These are phyloP conservation scores for Fraxinus sp. DNA, from an alignment of 305 asterid species.

Conservation along the genomic window DNA sequence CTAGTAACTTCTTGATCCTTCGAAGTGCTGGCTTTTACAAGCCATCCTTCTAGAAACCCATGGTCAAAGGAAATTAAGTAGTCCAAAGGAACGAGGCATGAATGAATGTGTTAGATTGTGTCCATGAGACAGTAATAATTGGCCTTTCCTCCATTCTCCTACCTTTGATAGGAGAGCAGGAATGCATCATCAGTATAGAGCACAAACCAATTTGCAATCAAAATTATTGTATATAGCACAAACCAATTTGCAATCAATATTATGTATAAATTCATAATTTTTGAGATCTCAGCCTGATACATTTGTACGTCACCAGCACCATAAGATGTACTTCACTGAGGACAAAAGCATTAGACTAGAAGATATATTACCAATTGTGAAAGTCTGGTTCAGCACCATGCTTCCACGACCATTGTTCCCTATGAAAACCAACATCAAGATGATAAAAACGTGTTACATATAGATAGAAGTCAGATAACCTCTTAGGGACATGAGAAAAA, in stretches of 20 bases:
- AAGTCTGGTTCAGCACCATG: slow-evolving; percentile 90
- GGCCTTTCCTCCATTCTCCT: neutral
- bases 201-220: neutral
- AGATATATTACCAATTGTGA: slow-evolving; percentile 73
- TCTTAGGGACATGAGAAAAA: neutral
- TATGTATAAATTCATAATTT: neutral
- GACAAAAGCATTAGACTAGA: slow-evolving; percentile 3
- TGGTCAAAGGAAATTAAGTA: neutral
- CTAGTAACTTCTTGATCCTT: neutral
- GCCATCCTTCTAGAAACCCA: neutral
- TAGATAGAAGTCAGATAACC: neutral
- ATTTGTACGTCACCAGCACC: neutral
- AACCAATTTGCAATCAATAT: neutral
- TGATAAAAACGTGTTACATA: neutral
- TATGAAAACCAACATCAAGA: slow-evolving; percentile 24
- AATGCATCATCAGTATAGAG: neutral
- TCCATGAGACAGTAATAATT: neutral
- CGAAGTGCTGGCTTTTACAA: neutral
- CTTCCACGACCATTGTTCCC: slow-evolving; percentile 79
- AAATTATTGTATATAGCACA: neutral
- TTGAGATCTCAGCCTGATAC: neutral
- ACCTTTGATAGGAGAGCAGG: neutral
- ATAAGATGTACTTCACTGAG: neutral
- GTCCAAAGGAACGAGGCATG: neutral
- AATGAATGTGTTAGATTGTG: neutral